Conservation (phyloP, 73 alveolate species). For the Paramecium biaurelia region DNA sequence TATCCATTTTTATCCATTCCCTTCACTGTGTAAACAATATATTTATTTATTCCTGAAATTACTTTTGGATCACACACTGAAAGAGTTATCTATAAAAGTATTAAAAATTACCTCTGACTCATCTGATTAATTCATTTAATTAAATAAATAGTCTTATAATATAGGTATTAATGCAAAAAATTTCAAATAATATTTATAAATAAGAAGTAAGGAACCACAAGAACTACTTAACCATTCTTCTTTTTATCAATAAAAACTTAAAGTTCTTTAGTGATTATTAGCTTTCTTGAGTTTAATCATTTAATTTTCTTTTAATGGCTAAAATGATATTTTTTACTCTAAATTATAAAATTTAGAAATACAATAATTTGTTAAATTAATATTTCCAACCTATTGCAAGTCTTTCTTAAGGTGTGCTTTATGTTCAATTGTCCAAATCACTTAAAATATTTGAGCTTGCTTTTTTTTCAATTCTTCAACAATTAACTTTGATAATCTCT, state of each 20-base stretch:
- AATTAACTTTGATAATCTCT: neutral
- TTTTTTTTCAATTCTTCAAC: neutral
- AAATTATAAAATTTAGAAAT: neutral
- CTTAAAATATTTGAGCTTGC: neutral
- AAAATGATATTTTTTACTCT: constrained; percentile 6
- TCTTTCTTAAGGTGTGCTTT: neutral
- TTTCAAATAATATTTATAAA: no score
- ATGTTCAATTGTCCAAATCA: neutral
- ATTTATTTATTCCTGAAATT: constrained; percentile 50
- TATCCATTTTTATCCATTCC: constrained; percentile 80
- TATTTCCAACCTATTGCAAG: neutral
- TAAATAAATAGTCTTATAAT: neutral
- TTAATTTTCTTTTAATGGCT: neutral
- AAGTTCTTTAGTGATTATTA: neutral
- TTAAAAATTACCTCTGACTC: neutral
- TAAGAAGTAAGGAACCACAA: neutral
- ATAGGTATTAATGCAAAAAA: neutral
- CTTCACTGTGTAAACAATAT: constrained; percentile 63
- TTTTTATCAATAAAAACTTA: neutral
- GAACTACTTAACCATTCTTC: no score
- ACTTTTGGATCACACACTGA: constrained; percentile 40
- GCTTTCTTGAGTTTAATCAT: neutral
- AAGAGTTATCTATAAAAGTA: neutral
- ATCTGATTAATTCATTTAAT: neutral
- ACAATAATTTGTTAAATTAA: neutral